A percentile compares a stretch with the other conserved stretches of the same genome.
Evolutionary conservation across 345 rosid genomes (phyloP).

Genomic region (Arabidopsis thaliana): DNA sequence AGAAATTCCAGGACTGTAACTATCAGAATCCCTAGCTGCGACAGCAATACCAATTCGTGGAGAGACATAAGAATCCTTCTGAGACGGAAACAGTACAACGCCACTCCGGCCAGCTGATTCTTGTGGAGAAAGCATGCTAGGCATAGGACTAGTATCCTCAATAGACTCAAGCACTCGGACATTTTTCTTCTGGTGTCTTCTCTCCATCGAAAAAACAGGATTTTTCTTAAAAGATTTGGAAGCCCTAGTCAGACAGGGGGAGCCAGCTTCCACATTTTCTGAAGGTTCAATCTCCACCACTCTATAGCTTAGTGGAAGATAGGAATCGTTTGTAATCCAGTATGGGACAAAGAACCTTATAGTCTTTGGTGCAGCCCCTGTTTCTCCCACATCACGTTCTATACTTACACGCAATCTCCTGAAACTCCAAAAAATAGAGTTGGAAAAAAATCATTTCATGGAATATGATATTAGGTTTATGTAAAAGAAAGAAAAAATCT

Average conservation of each 20-base stretch:
- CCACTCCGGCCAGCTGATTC: slow-evolving; percentile 85
- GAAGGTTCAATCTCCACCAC: slow-evolving; percentile 85
- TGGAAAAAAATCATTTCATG: not conserved
- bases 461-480: not conserved
- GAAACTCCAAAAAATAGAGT: slow-evolving; percentile 38
- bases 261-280: slow-evolving; percentile 69
- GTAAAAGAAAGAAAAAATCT: slow-evolving; percentile 4
- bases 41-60: slow-evolving; percentile 85
- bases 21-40: slow-evolving; percentile 76
- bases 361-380: slow-evolving; percentile 81
- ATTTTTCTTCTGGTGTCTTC: slow-evolving; percentile 66
- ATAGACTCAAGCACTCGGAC: slow-evolving; percentile 77
- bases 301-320: slow-evolving; percentile 75
- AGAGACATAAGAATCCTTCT: slow-evolving; percentile 79
- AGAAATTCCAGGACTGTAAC: slow-evolving; percentile 89
- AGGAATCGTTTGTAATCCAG: slow-evolving; percentile 90
- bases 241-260: slow-evolving; percentile 65
- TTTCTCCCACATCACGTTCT: slow-evolving; percentile 93
- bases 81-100: slow-evolving; percentile 67
- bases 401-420: slow-evolving; percentile 95
- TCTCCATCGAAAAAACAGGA: slow-evolving; percentile 60
- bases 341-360: slow-evolving; percentile 91
- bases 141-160: slow-evolving; percentile 85
- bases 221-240: slow-evolving; percentile 68
- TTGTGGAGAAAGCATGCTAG: slow-evolving; percentile 98